phyloP scores from a whole-genome alignment of 139 green algal species.

The Closterium sp. region DNA sequence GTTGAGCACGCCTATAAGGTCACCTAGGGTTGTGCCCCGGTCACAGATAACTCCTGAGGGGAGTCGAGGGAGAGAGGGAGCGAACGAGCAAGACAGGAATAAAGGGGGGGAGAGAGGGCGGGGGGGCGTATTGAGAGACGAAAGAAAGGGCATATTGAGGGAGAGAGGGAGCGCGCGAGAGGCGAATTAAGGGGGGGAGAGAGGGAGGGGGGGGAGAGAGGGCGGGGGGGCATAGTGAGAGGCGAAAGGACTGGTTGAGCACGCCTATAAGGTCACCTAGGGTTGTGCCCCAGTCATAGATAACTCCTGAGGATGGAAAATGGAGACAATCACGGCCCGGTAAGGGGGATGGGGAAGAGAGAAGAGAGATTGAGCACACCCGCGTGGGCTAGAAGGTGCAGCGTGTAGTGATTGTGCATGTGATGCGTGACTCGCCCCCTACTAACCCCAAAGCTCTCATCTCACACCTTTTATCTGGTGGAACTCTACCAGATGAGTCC shows the following conservation, averaged over 20 bases:
- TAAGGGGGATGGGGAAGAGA: background rate
- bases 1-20: conserved; percentile 86
- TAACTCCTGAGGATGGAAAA: conserved; percentile 53
- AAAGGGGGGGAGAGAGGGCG: background rate
- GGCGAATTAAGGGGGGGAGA: background rate
- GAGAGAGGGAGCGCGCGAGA: background rate
- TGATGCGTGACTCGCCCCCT: too few species aligned
- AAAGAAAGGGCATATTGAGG: too few species aligned
- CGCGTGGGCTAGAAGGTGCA: too few species aligned
- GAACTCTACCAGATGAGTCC: conserved; percentile 98
- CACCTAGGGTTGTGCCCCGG: conserved; percentile 80
- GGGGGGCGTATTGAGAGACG: too few species aligned
- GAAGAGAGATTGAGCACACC: too few species aligned
- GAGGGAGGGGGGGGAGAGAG: background rate
- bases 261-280: conserved; percentile 90
- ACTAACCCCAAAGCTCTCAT: too few species aligned
- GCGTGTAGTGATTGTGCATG: too few species aligned
- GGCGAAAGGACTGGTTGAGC: conserved; percentile 85
- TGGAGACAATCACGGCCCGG: too few species aligned
- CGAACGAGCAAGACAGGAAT: background rate
- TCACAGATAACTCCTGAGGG: conserved; percentile 58
- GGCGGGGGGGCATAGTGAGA: too few species aligned
- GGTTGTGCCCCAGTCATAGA: conserved; percentile 75
- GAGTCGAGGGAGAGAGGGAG: background rate
- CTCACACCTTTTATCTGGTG: conserved; percentile 81